Evolutionary conservation across 148 eudicot species (phyloP), one percentile per base, ranked within the genome.

Genomic region (Cornus controversa): DNA sequence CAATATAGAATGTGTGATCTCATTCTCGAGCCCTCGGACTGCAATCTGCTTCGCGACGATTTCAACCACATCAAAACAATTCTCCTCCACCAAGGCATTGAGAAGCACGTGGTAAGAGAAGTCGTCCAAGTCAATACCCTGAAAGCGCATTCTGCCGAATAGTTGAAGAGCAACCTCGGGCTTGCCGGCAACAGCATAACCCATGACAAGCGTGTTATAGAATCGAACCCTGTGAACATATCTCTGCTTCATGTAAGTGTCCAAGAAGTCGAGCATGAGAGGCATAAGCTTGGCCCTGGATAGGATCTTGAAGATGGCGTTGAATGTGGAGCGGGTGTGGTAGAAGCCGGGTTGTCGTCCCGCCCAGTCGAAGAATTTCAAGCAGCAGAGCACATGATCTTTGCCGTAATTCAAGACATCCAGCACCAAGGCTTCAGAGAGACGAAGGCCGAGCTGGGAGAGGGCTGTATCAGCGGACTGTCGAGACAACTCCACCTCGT

Each of bases 331-430:
- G 0, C 81, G 72, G 10, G 94, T 89, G 75, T 91, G 98, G 58
- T 73, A 18, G 73, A 92, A 94, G 16, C 91, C 84, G 0, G 75
- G 80, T 27, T 93, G 97, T 42, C 88, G 85, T 10, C 94, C 96
- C 4, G 91, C 91, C 98, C 98, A 94, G 71, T 94, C 97, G 70
- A 94, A 94, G 81, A 94, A 94, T 75, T 87, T 91, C 80, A 94
- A 76, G 77, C 94, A 91, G 50, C 89, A 64, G 18, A 93, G 83
- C 34, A 88, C 85, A 70, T 40, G 9, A 9, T 95, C 89, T 8
- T 81, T 75, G 6, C 80, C 74, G 72, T 88, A 88, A 8, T 63
- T 63, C 72, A 92, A 79, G 8, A 92, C 91, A 18, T 91, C 81
- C 53, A 92, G 78, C 5, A 90, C 88, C 5, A 89, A 71, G 1